Conservation (phyloP, 73 alveolate genomes). For the Paramecium biaurelia region DNA sequence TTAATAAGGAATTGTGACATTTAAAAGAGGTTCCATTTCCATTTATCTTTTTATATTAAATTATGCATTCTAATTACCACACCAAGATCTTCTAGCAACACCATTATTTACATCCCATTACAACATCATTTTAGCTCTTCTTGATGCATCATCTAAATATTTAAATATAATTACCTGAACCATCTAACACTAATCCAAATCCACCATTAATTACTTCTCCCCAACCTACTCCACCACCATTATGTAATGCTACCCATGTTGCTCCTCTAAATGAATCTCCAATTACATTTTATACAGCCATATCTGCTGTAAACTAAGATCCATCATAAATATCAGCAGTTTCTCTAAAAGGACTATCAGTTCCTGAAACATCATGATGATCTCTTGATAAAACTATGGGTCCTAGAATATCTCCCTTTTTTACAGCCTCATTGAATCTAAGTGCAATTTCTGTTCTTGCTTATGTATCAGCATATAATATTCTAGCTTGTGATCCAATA, state of each 20-base stretch:
- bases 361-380: conserved; percentile 79
- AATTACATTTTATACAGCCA: conserved; percentile 70
- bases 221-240: conserved; percentile 83
- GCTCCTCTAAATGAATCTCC: conserved; percentile 79
- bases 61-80: conserved; percentile 67
- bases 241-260: conserved; percentile 77
- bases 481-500: conserved; percentile 75
- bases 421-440: conserved; percentile 66
- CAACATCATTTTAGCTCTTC: conserved; percentile 70
- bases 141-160: conserved; percentile 60
- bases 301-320: conserved; percentile 74
- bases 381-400: conserved; percentile 74
- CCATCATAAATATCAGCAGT: conserved; percentile 76
- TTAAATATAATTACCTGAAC: conserved; percentile 11
- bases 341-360: conserved; percentile 74
- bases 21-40: conserved; percentile 45
- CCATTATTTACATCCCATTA: conserved; percentile 77
- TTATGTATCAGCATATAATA: conserved; percentile 67
- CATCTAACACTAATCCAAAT: conserved; percentile 76
- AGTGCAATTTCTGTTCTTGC: conserved; percentile 74
- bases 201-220: conserved; percentile 78
- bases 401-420: conserved; percentile 60
- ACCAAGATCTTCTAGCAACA: conserved; percentile 71
- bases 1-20: conserved; percentile 27
- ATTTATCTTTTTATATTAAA: conserved; percentile 57